Base-by-base conservation (phyloP, 192 early-diverging fungal species). In the Rhizophagus clarus region DNA sequence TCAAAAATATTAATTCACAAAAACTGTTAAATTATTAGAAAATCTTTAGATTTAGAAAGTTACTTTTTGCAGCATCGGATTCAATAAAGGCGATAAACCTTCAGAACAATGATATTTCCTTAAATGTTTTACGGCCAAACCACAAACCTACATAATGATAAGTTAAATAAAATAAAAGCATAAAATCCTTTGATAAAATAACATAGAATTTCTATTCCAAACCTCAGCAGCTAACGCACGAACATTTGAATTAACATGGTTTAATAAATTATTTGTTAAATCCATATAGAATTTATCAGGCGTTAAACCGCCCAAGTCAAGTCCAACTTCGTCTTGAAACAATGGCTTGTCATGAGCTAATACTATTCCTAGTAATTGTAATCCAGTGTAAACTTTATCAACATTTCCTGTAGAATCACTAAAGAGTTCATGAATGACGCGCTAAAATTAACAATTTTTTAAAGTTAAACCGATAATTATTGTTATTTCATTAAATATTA, bases 221-320 rank as follows among this genome's bases (percentile, higher is more conserved):
- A 85, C 86, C 83, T 92, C 93, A 10, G 93, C 91, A n/a, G 87
- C 76, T 34, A 88, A 82, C 6, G 87, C 77, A 80, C 85, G 88
- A 7, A 92, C 83, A 26, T 80, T 77, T 60, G 72, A 81, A 2
- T 80, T 61, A 3, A 61, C 79, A 37, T 85, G 81, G 14, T 70
- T 64, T 60, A 94, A 80, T 68, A 84, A 86, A 49, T 83, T 79
- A 24, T 45, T 45, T 45, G 85, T 74, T n/a, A 90, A 69, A 9
- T 80, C 81, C 10, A 76, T 74, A 74, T 87, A 89, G 80, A 85
- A 90, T n/a, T 80, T 66, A 14, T 45, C 49, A 49, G 88, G 85
- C 0, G 79, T 80, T 40, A 89, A 60, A 1, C 73, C 83, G 2
- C 82, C 84, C 0, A 87, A 74, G 26, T 82, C 82, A 37, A 85